These are phyloP conservation scores for Cryptomeria japonica DNA, from an alignment of 75 land plant genomes.

Conservation along the genomic window DNA sequence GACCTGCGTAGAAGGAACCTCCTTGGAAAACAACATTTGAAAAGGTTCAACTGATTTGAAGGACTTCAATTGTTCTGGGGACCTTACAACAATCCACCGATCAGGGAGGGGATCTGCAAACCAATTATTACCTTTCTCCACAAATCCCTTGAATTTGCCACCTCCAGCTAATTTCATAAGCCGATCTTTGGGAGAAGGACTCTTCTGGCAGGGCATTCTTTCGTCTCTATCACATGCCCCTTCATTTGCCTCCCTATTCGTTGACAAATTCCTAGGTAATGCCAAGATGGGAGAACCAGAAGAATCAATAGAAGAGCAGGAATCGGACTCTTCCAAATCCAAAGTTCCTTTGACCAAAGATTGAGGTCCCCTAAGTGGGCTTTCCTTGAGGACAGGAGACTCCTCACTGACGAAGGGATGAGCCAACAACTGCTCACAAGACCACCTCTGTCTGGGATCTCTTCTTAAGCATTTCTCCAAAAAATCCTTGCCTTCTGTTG, in stretches of 20 bases:
- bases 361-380: not conserved
- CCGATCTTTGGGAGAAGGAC: not conserved
- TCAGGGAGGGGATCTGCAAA: not conserved
- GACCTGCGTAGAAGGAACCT: not conserved
- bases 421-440: not conserved
- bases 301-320: not conserved
- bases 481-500: constrained; percentile 28
- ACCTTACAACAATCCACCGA: constrained; percentile 8
- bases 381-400: not conserved
- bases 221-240: not conserved
- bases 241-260: too few species aligned
- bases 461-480: constrained; percentile 28
- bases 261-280: not conserved
- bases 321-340: not conserved
- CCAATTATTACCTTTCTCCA: not conserved
- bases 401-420: constrained; percentile 1
- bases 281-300: not conserved
- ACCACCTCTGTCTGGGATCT: constrained; percentile 30
- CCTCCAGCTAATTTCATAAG: not conserved
- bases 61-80: not conserved
- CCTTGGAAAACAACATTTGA: not conserved
- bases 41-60: not conserved
- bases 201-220: not conserved
- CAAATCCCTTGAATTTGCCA: not conserved
- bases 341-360: not conserved